phyloP scores from a whole-genome alignment of 139 green algal genomes.

The Chlamydomonas incerta region DNA sequence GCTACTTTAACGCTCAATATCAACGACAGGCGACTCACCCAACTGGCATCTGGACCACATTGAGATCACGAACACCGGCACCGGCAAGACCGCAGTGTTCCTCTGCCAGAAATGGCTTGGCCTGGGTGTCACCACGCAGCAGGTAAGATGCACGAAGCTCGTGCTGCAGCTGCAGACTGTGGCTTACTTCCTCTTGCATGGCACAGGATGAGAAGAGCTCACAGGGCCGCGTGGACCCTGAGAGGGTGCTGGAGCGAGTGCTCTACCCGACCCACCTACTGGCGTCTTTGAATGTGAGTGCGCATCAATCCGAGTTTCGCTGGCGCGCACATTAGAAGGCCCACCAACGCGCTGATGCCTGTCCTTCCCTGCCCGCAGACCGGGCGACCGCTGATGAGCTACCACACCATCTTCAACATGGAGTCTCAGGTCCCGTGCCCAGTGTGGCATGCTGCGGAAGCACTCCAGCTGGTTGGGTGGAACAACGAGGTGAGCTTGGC shows the following conservation, averaged over 20 bases:
- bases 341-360: too few relatives aligned
- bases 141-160: neutral
- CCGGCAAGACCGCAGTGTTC: constrained; percentile 26
- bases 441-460: constrained; percentile 21
- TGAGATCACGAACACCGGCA: constrained; percentile 42
- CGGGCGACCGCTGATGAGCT: constrained; percentile 5
- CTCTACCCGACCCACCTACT: constrained; percentile 37
- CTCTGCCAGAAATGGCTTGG: constrained; percentile 48
- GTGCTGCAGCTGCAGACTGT: too few relatives aligned
- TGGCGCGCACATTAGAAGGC: neutral
- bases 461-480: constrained; percentile 23
- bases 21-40: constrained; percentile 51
- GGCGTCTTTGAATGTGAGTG: neutral
- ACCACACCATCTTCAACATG: neutral
- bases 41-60: constrained; percentile 55
- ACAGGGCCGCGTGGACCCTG: neutral
- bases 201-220: neutral
- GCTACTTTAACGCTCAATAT: too few relatives aligned
- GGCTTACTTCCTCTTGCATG: too few relatives aligned
- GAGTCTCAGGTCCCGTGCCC: too few relatives aligned
- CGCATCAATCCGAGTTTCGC: neutral
- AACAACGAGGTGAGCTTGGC: neutral
- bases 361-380: too few relatives aligned
- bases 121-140: neutral
- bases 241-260: constrained; percentile 35